A percentile compares a stretch with the other conserved stretches of the same genome.
Evolutionary conservation across 78 protist genomes (phyloP).

Genomic region (Creolimax fragrantissima): DNA sequence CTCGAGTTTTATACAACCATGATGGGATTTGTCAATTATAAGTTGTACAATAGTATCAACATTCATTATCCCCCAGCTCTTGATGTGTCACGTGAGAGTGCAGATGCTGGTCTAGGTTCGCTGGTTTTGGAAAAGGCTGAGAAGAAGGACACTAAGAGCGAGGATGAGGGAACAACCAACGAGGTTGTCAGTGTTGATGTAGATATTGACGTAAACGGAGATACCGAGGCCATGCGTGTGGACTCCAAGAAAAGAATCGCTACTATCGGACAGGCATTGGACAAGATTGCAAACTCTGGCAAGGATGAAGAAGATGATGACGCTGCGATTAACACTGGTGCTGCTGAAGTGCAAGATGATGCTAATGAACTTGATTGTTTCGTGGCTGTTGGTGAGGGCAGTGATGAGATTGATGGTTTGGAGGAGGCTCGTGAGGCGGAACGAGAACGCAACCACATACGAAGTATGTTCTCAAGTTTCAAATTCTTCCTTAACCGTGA

Average conservation of each 20-base stretch:
- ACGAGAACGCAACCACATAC: background rate
- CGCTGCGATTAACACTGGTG: background rate
- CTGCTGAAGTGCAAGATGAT: background rate
- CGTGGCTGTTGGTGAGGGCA: background rate
- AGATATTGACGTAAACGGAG: background rate
- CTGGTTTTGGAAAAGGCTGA: background rate
- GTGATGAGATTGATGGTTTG: background rate
- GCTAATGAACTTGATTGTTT: background rate
- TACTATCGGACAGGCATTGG: background rate
- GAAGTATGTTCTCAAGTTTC: background rate
- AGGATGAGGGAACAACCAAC: background rate
- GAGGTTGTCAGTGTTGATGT: background rate
- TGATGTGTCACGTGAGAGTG: background rate
- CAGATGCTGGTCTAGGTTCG: background rate
- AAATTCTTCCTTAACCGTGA: conserved; percentile 34
- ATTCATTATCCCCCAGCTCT: conserved; percentile 66
- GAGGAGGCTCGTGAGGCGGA: conserved; percentile 1
- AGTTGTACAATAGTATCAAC: conserved; percentile 42
- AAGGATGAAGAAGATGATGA: background rate
- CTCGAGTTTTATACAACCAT: conserved; percentile 71
- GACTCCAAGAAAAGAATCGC: background rate
- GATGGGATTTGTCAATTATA: conserved; percentile 72
- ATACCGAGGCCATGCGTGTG: background rate
- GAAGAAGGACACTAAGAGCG: background rate
- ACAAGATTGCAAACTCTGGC: background rate